phyloP scores from a whole-genome alignment of 352 stramenopile genomes.

The Globisporangium okanoganense region DNA sequence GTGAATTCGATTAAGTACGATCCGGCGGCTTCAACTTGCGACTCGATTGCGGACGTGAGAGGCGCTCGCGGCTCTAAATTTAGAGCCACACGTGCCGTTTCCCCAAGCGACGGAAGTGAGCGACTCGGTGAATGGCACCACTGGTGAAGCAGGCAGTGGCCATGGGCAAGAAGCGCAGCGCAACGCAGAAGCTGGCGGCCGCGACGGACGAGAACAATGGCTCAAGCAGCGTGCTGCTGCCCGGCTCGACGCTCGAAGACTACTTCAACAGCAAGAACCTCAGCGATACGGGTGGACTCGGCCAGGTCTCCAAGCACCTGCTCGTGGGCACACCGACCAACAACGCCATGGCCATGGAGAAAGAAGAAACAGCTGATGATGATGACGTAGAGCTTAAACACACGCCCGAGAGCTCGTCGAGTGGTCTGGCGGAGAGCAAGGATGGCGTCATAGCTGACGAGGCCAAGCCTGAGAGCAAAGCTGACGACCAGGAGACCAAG shows the following conservation, averaged over 20 bases:
- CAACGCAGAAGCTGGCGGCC: constrained; percentile 15
- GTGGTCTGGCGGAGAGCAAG: not conserved
- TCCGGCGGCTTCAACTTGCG: too few relatives aligned
- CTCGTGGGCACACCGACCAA: constrained; percentile 40
- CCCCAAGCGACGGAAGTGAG: too few relatives aligned
- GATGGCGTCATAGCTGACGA: not conserved
- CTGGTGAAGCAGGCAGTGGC: not conserved
- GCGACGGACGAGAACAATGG: constrained; percentile 24
- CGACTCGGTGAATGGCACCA: too few relatives aligned
- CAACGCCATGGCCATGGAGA: constrained; percentile 55
- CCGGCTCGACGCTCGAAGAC: constrained; percentile 33
- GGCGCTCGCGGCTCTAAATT: too few relatives aligned
- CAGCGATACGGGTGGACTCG: not conserved
- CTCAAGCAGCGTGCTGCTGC: constrained; percentile 1
- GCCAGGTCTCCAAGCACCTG: constrained; percentile 46
- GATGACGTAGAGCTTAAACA: not conserved
- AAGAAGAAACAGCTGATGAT: constrained; percentile 12
- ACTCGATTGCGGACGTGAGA: too few relatives aligned
- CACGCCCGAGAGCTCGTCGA: not conserved
- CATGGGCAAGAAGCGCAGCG: constrained; percentile 25
- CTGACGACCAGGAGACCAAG: not conserved
- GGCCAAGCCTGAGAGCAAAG: not conserved
- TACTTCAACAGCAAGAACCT: constrained; percentile 37
- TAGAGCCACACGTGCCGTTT: not conserved
- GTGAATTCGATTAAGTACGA: too few relatives aligned